These are phyloP conservation scores for Aureobasidium namibiae DNA, from an alignment of 2,329 filamentous ascomycete species.

Conservation along the genomic window DNA sequence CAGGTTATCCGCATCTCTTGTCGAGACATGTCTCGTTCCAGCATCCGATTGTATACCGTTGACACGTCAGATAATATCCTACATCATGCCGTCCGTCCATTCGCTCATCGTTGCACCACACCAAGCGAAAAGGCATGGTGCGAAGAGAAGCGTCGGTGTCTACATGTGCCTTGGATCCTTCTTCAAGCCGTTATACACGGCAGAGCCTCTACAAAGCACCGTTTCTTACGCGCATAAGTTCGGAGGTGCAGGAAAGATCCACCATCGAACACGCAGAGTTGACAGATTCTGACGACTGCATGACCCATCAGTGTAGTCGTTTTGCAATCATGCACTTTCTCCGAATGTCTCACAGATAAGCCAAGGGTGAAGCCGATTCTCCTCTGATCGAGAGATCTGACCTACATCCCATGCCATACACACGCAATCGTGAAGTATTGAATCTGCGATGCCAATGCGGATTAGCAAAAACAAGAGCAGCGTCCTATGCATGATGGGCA, in stretches of 20 bases:
- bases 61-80: not conserved
- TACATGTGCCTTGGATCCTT: not conserved
- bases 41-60: not conserved
- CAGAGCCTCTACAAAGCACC: not conserved
- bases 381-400: not conserved
- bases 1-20: not conserved
- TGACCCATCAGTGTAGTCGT: not conserved
- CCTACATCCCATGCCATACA: not conserved
- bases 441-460: not conserved
- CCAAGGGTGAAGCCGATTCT: not conserved
- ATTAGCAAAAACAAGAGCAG: too few species aligned
- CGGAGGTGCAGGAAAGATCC: not conserved
- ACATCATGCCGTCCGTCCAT: not conserved
- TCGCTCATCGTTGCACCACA: not conserved
- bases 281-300: not conserved
- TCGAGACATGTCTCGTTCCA: not conserved
- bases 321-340: not conserved
- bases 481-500: too few species aligned
- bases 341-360: not conserved
- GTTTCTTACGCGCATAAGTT: not conserved
- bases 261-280: too few species aligned
- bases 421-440: not conserved
- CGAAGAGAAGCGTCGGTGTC: too few species aligned
- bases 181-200: not conserved
- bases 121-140: too few species aligned